Base-by-base conservation (phyloP, 2,329 filamentous ascomycete species). In the Trichophyton benhamiae region DNA sequence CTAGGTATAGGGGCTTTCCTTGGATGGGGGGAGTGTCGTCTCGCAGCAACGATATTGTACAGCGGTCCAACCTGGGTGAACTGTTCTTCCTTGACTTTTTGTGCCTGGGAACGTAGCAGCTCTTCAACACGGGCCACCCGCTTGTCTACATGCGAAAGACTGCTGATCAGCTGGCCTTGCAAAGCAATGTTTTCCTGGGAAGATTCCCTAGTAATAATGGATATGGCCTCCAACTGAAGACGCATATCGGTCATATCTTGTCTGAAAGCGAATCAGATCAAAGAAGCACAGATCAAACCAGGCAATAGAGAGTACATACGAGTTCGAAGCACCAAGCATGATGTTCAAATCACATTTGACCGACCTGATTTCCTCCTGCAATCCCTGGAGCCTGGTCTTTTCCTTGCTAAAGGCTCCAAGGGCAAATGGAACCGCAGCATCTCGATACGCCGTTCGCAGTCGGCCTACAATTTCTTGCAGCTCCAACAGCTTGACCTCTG, bases 271-370 rank as follows among this genome's bases (percentile, higher is more conserved):
- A 11, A 41, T 52, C 17, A 63, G 22, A 42, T 59, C 15, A 6
- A 49, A 22, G 13, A 49, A 9, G 15, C 3, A 57, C 38, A 38
- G 9, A 30, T 57, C 27, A 17, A 53, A 36, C 57, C 22, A 52
- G 7, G 30, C 22, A 7, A 9, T 3, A 38, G 9, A 38, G 33
- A 38, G 33, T 20, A 52, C n/a, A 61, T 60, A 70, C 67, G 67
- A 72, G 60, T 69, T 68, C 15, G 66, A 68, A 0, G 69, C 67
- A 1, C 69, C 70, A 15, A 69, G 66, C 58, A 70, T 63, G 25
- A 71, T 66, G 58, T 70, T 72, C 38, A 71, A 53, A 55, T 65
- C 70, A 52, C 65, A 67, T 60, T 70, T 70, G 53, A 71, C 63
- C 1, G 65, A 64, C 9, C 65, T 65, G 46, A 70, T 66, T 27